Evolutionary conservation across 345 rosid species (phyloP).

Genomic region (Salix caprea): DNA sequence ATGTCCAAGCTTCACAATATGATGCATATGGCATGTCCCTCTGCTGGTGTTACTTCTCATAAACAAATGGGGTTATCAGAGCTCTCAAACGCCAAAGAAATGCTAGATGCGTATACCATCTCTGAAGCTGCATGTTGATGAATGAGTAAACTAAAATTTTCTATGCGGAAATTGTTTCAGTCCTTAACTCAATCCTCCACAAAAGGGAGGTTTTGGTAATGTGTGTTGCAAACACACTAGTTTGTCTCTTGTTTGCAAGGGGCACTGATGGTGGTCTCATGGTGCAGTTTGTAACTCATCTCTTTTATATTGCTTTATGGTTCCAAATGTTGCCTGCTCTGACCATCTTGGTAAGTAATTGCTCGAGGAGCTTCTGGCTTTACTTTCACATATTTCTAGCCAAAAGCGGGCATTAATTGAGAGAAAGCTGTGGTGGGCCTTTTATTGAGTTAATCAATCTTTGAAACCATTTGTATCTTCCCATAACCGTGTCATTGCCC

Average conservation of each 20-base stretch:
- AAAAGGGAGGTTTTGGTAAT: constrained; percentile 5
- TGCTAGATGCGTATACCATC: constrained; percentile 10
- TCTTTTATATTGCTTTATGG: background rate
- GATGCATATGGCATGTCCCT: constrained; percentile 12
- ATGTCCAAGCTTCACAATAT: constrained; percentile 14
- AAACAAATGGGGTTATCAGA: constrained; percentile 13
- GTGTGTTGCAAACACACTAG: background rate
- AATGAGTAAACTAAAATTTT: background rate
- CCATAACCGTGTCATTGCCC: background rate
- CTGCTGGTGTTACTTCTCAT: constrained; percentile 3
- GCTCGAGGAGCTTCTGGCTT: too few species aligned
- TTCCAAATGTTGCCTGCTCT: background rate
- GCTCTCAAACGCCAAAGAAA: constrained; percentile 7
- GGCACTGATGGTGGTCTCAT: background rate
- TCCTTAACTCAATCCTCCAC: background rate
- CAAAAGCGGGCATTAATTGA: too few species aligned
- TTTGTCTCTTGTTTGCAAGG: constrained; percentile 3
- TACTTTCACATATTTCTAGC: too few species aligned
- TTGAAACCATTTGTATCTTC: background rate
- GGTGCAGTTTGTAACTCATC: background rate
- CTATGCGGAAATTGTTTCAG: background rate
- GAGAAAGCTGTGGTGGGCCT: too few species aligned
- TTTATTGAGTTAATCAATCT: background rate
- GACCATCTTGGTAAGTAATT: background rate
- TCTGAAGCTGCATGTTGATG: constrained; percentile 28